phyloP scores from a whole-genome alignment of 495 filamentous ascomycete species.

The Neurospora tetraspora region DNA sequence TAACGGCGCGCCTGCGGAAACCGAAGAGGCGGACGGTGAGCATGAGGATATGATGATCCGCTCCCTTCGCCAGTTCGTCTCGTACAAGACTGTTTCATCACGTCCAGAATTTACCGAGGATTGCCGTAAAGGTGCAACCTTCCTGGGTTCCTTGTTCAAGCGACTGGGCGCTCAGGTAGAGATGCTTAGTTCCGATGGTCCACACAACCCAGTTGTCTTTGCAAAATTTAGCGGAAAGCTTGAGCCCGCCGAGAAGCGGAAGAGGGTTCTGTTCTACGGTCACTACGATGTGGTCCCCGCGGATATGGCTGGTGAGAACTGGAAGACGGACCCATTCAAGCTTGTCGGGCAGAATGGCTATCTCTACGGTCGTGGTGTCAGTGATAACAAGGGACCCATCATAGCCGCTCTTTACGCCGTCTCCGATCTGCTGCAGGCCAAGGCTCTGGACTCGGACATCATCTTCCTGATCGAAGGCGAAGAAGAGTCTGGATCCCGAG shows the following conservation, averaged over 20 bases:
- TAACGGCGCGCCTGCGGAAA: slow-evolving; percentile 39
- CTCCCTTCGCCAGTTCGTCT: slow-evolving; percentile 72
- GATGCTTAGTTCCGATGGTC: slow-evolving; percentile 62
- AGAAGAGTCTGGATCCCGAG: slow-evolving; percentile 87
- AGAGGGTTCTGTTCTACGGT: slow-evolving; percentile 91
- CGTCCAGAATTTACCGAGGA: slow-evolving; percentile 74
- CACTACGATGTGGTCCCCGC: slow-evolving; percentile 99
- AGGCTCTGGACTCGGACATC: slow-evolving; percentile 72
- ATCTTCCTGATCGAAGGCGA: slow-evolving; percentile 94
- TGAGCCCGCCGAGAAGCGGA: slow-evolving; percentile 45
- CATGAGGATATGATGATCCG: slow-evolving; percentile 68
- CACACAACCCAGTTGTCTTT: slow-evolving; percentile 79
- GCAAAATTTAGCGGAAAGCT: slow-evolving; percentile 73
- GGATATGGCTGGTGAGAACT: slow-evolving; percentile 64
- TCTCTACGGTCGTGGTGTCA: slow-evolving; percentile 90
- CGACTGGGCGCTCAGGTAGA: slow-evolving; percentile 81
- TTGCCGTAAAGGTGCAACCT: slow-evolving; percentile 86
- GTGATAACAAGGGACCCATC: slow-evolving; percentile 94
- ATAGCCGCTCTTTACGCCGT: slow-evolving; percentile 89
- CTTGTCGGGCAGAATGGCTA: slow-evolving; percentile 83
- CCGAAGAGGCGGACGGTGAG: slow-evolving; percentile 19
- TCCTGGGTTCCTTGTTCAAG: slow-evolving; percentile 78
- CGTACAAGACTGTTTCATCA: slow-evolving; percentile 83
- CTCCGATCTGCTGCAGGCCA: slow-evolving; percentile 70
- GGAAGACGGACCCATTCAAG: slow-evolving; percentile 79